These are phyloP conservation scores for Alnus glutinosa DNA, from an alignment of 306 rosid genomes.

Conservation along the genomic window DNA sequence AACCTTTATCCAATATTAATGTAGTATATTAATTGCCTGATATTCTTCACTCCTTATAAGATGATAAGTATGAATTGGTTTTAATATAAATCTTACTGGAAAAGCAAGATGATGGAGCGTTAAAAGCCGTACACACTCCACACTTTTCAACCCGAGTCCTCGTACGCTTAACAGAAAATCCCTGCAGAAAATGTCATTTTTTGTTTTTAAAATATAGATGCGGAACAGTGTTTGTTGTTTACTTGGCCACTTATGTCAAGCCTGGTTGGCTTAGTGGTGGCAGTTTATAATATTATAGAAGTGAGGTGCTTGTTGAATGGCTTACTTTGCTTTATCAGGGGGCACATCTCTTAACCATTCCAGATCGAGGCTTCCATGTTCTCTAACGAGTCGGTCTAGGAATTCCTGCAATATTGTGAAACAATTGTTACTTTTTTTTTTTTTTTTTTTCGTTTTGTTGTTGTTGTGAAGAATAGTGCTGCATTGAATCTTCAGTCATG, in stretches of 20 bases:
- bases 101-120: slow-evolving; percentile 96
- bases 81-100: slow-evolving; percentile 66
- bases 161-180: slow-evolving; percentile 80
- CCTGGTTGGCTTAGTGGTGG: slow-evolving; percentile 9
- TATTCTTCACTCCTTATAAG: slow-evolving; percentile 18
- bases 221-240: slow-evolving; percentile 10
- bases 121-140: slow-evolving; percentile 89
- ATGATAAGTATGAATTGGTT: slow-evolving; percentile 12
- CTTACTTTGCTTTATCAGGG: slow-evolving; percentile 83
- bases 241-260: slow-evolving; percentile 12
- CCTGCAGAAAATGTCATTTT: slow-evolving; percentile 44
- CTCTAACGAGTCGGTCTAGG: slow-evolving; percentile 71
- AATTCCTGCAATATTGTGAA: slow-evolving; percentile 61
- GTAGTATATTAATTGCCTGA: slow-evolving; percentile 29
- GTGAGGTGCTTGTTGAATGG: slow-evolving; percentile 19
- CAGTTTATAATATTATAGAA: slow-evolving; percentile 11
- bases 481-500: neutral
- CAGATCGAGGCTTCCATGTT: slow-evolving; percentile 84
- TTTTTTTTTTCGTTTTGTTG: neutral
- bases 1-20: slow-evolving; percentile 53
- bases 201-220: slow-evolving; percentile 6
- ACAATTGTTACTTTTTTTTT: neutral
- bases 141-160: slow-evolving; percentile 93
- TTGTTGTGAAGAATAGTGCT: slow-evolving; percentile 1
- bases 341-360: slow-evolving; percentile 97